Conservation (phyloP, 1,139 yeast species). For the Petasospora rhodanensis region DNA sequence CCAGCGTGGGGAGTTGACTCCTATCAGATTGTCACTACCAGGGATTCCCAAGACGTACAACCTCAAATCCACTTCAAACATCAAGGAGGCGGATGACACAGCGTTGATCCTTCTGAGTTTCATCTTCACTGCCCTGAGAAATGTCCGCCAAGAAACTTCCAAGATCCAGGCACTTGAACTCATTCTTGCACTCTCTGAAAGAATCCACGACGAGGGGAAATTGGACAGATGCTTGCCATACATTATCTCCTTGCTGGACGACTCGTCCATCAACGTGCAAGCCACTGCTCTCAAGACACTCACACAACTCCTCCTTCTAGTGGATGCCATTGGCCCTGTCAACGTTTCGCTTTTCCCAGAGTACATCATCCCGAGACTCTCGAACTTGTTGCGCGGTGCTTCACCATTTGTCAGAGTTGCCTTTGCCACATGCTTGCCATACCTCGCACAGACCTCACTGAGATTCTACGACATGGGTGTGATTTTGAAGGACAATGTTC, state of each 20-base stretch:
- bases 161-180: constrained; percentile 73
- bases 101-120: constrained; percentile 61
- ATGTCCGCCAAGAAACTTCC: constrained; percentile 57
- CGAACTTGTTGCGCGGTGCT: constrained; percentile 37
- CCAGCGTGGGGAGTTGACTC: constrained; percentile 23
- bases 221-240: constrained; percentile 84
- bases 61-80: constrained; percentile 36
- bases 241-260: constrained; percentile 53
- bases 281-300: constrained; percentile 51
- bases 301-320: constrained; percentile 59
- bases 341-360: constrained; percentile 77
- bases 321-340: constrained; percentile 67
- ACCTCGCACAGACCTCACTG: constrained; percentile 58
- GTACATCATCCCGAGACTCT: constrained; percentile 71
- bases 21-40: constrained; percentile 48
- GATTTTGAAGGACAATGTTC: constrained; percentile 43
- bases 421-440: constrained; percentile 71
- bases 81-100: constrained; percentile 36
- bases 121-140: constrained; percentile 61
- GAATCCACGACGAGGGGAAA: constrained; percentile 76
- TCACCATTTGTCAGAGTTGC: constrained; percentile 53
- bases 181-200: constrained; percentile 70
- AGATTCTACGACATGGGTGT: constrained; percentile 65
- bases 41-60: constrained; percentile 39
- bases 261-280: constrained; percentile 53